A percentile compares a stretch with the other conserved stretches of the same genome.
Conservation (phyloP, 164 flowering plant species). For the Umbilicus rupestris region DNA sequence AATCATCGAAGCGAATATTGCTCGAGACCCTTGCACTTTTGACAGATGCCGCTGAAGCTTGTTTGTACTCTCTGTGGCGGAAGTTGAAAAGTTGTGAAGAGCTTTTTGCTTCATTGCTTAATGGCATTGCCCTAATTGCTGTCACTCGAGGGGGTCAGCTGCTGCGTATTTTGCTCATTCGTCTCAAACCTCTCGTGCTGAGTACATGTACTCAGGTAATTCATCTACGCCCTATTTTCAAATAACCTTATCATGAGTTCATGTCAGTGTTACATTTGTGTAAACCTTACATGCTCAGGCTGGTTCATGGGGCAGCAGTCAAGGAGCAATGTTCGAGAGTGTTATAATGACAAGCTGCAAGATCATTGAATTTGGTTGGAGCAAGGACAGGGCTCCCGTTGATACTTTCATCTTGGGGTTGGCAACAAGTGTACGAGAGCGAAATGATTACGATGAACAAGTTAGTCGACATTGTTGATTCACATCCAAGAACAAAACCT, state of each 20-base stretch:
- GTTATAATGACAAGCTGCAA: slow-evolving; percentile 68
- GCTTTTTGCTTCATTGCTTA: slow-evolving; percentile 67
- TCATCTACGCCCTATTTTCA: background rate
- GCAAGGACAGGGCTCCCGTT: slow-evolving; percentile 77
- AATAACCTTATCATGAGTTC: background rate
- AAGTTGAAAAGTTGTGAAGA: slow-evolving; percentile 83
- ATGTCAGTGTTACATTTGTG: background rate
- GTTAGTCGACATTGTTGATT: slow-evolving; percentile 22
- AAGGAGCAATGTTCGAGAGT: slow-evolving; percentile 84
- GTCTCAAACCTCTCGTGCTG: slow-evolving; percentile 79
- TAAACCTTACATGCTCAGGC: slow-evolving; percentile 38
- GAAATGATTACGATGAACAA: slow-evolving; percentile 86
- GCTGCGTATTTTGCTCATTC: slow-evolving; percentile 77
- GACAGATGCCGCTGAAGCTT: slow-evolving; percentile 81
- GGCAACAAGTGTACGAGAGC: slow-evolving; percentile 75
- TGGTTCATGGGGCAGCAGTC: slow-evolving; percentile 66
- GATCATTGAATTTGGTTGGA: slow-evolving; percentile 87
- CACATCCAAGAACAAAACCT: slow-evolving; percentile 4
- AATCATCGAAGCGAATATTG: slow-evolving; percentile 58
- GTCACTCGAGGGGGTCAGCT: slow-evolving; percentile 74
- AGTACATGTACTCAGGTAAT: slow-evolving; percentile 72
- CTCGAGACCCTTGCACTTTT: slow-evolving; percentile 64
- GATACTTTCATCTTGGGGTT: slow-evolving; percentile 90
- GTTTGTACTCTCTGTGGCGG: slow-evolving; percentile 84
- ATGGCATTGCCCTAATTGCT: slow-evolving; percentile 65